Conservation (phyloP, 2,329 filamentous ascomycete species). For the Talaromyces pinophilus region DNA sequence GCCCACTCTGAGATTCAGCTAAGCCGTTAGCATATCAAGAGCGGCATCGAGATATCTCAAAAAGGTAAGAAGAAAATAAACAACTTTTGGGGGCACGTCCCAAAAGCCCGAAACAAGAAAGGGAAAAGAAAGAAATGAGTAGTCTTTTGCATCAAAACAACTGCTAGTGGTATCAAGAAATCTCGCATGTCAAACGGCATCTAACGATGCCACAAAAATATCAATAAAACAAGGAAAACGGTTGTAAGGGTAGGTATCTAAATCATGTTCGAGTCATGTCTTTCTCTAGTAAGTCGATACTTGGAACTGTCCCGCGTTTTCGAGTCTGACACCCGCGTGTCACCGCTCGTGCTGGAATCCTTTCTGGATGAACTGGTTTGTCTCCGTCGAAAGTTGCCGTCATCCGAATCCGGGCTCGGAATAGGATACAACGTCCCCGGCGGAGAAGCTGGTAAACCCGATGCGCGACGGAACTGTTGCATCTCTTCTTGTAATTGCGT, state of each 20-base stretch:
- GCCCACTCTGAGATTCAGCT: constrained; percentile 34
- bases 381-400: constrained; percentile 33
- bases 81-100: not conserved
- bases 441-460: constrained; percentile 34
- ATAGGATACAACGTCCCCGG: constrained; percentile 38
- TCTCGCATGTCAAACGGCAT: not conserved
- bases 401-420: constrained; percentile 34
- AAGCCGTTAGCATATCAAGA: constrained; percentile 1
- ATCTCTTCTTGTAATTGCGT: constrained; percentile 45
- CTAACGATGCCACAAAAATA: not conserved
- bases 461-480: constrained; percentile 37
- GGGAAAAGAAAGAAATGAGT: not conserved
- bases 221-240: not conserved
- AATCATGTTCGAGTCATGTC: constrained; percentile 23
- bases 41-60: not conserved
- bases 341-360: constrained; percentile 18
- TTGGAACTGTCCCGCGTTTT: constrained; percentile 15
- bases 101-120: not conserved
- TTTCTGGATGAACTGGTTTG: constrained; percentile 20
- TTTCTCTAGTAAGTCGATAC: constrained; percentile 17
- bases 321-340: constrained; percentile 12
- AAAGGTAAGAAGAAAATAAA: not conserved
- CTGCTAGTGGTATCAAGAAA: constrained; percentile 11
- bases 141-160: constrained; percentile 5
- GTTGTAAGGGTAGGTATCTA: not conserved